Evolutionary conservation across 2,329 filamentous ascomycete species (phyloP).

Genomic region (Apiospora marii): DNA sequence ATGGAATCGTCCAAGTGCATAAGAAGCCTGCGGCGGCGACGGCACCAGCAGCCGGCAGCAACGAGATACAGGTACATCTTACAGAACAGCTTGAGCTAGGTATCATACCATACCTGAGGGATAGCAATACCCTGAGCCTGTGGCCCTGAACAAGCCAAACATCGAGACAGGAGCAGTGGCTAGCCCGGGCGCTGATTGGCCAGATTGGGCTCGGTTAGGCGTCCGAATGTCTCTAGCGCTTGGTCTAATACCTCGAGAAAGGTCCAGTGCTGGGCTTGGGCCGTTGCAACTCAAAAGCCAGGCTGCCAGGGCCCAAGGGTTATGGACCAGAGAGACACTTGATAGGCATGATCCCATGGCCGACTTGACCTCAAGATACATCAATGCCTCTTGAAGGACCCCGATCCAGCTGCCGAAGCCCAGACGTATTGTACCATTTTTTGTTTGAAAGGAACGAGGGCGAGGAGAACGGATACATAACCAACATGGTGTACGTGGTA

Average conservation of each 20-base stretch:
- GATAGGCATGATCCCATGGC: background rate
- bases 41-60: background rate
- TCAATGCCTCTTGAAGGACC: background rate
- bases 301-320: too few species aligned
- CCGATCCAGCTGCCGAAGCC: background rate
- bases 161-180: background rate
- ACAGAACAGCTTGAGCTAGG: background rate
- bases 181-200: conserved; percentile 14
- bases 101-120: background rate
- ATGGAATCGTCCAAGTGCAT: background rate
- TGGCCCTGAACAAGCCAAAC: background rate
- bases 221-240: conserved; percentile 13
- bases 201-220: background rate
- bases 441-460: background rate
- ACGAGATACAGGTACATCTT: background rate
- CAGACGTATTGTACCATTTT: background rate
- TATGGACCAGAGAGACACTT: background rate
- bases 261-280: background rate
- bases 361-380: background rate
- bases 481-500: background rate
- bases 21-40: background rate
- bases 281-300: background rate
- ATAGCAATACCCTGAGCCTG: background rate
- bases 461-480: background rate
- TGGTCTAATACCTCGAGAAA: background rate